Evolutionary conservation across 306 rosid genomes (phyloP), one percentile per base, ranked within the genome.

Genomic region (Sesbania bispinosa): DNA sequence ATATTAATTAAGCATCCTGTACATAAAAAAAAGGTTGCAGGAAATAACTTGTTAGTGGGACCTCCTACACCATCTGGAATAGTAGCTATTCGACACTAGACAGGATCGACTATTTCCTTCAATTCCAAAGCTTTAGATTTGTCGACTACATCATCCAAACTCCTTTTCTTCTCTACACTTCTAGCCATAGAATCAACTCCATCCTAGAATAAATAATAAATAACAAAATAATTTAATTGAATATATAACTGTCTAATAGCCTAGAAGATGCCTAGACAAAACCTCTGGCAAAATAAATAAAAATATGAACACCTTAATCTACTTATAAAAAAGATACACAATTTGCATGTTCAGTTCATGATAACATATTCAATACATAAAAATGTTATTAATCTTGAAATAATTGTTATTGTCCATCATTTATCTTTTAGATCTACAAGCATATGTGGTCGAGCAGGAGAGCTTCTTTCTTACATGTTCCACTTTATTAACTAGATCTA

Each of bases 91-190:
- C 72, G 83, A 74, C 85, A 87, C 29, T 82, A 83, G 74, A 5
- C 53, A 16, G 79, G 80, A 76, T 83, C 88, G 83, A 80, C 71
- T 77, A 87, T 80, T 77, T 88, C 88, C 58, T 77, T 63, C 67
- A 77, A 55, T 67, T 83, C 83, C 92, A 88, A 85, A 39, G 81
- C 50, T 50, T 81, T 89, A 70, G 85, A 32, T 75, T 77, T 90
- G 50, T 88, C 87, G 35, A 80, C 50, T 72, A 66, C 85, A 57
- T 85, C 84, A 10, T 79, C 91, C 9, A 69, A 50, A 10, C 57
- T 79, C 79, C 82, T 83, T 45, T 74, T 79, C 73, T 76, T 89
- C 42, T 88, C 94, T 36, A 55, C 50, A 76, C 73, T 76, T 80
- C 85, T 80, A 70, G 70, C 69, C 16, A 52, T 21, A 48, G 76